Evolutionary conservation across 2,329 filamentous ascomycete genomes (phyloP).

Genomic region (Claviceps monticola): DNA sequence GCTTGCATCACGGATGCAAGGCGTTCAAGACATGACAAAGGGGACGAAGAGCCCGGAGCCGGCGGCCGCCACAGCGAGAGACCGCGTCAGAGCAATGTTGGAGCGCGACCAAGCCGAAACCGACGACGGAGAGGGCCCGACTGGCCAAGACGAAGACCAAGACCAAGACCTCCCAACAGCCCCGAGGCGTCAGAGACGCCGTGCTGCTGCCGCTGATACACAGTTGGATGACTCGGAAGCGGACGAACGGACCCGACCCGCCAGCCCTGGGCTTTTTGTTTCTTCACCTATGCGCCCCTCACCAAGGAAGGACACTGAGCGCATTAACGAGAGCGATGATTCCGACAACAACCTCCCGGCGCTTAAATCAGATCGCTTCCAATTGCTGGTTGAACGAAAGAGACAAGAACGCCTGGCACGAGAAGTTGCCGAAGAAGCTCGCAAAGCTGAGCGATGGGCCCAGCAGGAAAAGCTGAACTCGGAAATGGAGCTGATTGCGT

Average conservation of each 20-base stretch:
- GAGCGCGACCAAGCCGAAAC: constrained; percentile 15
- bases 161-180: constrained; percentile 24
- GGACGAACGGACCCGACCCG: constrained; percentile 9
- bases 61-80: constrained; percentile 20
- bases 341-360: constrained; percentile 34
- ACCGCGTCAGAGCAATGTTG: constrained; percentile 28
- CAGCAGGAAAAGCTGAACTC: constrained; percentile 21
- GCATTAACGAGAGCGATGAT: constrained; percentile 20
- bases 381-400: constrained; percentile 60
- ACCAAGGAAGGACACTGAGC: constrained; percentile 14
- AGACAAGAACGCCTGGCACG: constrained; percentile 54
- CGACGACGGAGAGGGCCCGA: constrained; percentile 11
- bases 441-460: constrained; percentile 29
- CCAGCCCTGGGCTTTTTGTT: constrained; percentile 40
- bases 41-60: constrained; percentile 3
- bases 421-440: constrained; percentile 44
- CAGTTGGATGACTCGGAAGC: constrained; percentile 12
- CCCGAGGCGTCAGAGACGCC: constrained; percentile 26
- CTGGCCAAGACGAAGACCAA: constrained; percentile 19
- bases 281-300: constrained; percentile 31
- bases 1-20: constrained; percentile 51
- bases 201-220: constrained; percentile 17
- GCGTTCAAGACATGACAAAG: constrained; percentile 7
- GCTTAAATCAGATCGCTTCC: constrained; percentile 45
- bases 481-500: constrained; percentile 21